Base-by-base conservation (phyloP, 2,329 filamentous ascomycete genomes). In the Aspergillus tubingensis region DNA sequence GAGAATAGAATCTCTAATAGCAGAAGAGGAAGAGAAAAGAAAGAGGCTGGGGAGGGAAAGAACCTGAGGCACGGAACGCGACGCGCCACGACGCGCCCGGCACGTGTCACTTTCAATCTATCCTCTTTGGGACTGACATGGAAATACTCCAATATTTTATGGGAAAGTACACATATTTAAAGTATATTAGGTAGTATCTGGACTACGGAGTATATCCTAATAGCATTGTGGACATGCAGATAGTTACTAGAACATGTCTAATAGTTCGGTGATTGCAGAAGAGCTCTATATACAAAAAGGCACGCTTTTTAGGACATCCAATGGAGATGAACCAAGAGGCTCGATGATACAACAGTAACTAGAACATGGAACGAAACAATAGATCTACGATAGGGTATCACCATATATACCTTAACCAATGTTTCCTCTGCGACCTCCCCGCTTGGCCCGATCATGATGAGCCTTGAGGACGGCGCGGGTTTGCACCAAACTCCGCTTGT, bases 401-500 rank as follows among this genome's bases (percentile, higher is more conserved):
- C 39, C 48, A 25, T 27, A 57, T 54, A 50, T 55, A 43, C 53
- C 49, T 38, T 21, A 43, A 50, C 71, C 68, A 38, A 78, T 80
- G 75, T 97, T 97, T 57, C 89, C 87, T 72, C 91, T 86, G 76
- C 88, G 87, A 6, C 94, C 94, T 56, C 93, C 94, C 62, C 87
- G 87, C 81, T 96, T 96, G 74, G 87, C 88, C 74, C 93, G 85
- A 59, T 93, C 88, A 27, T 94, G 84, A 77, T 98, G 94, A 2
- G 88, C 90, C 74, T 86, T 89, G 66, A 98, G 78, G 38, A 92
- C 86, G 79, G 89, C 92, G 72, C 86, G 86, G 65, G 92, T 92
- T 79, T 97, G 89, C 11, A 91, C 86, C 77, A 99, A 80, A 85
- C 92, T 96, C 72, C 93, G 86, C 88, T 97, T 97, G 72, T 95